Percentiles rank a stretch among this genome's conserved stretches.
These are phyloP conservation scores for Citrus maxima DNA, from an alignment of 345 rosid species.

Conservation along the genomic window DNA sequence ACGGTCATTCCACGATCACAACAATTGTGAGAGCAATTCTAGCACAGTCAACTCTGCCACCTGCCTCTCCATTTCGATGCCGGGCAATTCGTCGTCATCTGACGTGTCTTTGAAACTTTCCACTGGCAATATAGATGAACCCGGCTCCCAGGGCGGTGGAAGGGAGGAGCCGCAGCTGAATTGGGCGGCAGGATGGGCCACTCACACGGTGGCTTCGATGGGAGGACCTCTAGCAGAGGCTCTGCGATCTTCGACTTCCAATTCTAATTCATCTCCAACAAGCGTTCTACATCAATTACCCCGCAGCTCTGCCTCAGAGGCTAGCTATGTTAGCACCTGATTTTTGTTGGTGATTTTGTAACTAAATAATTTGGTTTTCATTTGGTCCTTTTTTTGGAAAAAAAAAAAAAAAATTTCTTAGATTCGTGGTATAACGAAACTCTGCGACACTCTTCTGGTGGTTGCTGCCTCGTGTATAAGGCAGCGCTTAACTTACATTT, in stretches of 20 bases:
- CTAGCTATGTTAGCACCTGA: conserved; percentile 32
- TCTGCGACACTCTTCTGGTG: background rate
- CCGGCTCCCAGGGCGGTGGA: conserved; percentile 14
- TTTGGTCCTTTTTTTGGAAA: background rate
- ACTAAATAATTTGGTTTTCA: background rate
- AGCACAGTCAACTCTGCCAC: conserved; percentile 43
- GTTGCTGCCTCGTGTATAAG: background rate
- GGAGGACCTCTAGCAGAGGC: conserved; percentile 95
- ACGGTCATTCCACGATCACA: conserved; percentile 43
- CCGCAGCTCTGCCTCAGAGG: conserved; percentile 38
- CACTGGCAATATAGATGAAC: conserved; percentile 57
- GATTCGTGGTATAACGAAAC: background rate
- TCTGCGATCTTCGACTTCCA: conserved; percentile 54
- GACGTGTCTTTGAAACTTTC: conserved; percentile 87
- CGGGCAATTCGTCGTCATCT: conserved; percentile 59
- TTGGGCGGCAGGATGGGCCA: conserved; percentile 61
- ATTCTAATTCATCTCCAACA: conserved; percentile 64
- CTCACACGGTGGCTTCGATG: conserved; percentile 53
- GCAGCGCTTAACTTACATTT: too few species aligned
- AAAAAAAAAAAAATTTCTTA: background rate
- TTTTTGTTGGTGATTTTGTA: background rate
- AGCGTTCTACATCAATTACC: conserved; percentile 71
- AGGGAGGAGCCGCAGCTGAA: conserved; percentile 50
- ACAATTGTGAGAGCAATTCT: conserved; percentile 31
- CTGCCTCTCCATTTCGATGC: conserved; percentile 67